Evolutionary conservation across 768 basidiomycete species (phyloP), one percentile per base, ranked within the genome.

Genomic region (Amanita jacksonii): DNA sequence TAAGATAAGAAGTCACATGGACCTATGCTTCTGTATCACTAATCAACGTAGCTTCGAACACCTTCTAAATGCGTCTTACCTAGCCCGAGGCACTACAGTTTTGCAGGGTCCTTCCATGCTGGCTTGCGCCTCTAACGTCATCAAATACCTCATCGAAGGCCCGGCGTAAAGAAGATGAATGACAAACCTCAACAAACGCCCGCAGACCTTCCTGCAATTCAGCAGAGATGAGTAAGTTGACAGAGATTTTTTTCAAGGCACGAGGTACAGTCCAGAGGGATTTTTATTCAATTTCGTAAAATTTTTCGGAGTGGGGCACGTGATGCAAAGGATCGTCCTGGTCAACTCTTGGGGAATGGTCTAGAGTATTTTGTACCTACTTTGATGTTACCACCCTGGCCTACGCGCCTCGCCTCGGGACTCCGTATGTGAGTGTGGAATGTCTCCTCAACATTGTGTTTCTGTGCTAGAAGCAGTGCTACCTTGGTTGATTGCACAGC

Each of bases 401-500:
- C 85, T 12, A 77, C 60, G 10, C 73, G 65, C 49, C 62, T 71
- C 52, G 73, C 77, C 49, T 72, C 68, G 20, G 58, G 54, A 15
- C 73, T 70, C 52, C 65, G 58, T 6, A 66, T 55, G 42, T 78
- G 77, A 0, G 62, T 62, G 6, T 61, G 36, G 3, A 79, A 67
- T 0, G 74, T 67, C 10, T 77, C 69, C 18, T 76, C 70, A 33
- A 76, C 60, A 31, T 70, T 69, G n/a, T 68, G 66, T 32, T 67
- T 62, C 48, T 79, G 72, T 1, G 73, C 63, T 2, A 82, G 58
- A 12, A 84, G 42, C 7, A 92, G 63, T 1, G 72, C 82, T n/a
- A 70, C 65, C 57, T 90, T 92, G 2, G 85, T 82, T 36, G 74
- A 70, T 51, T 84, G 81, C 1, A 90, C 79, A 0, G 87, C 70